Percentiles rank a stretch among this genome's conserved stretches.
These are phyloP conservation scores for Rhodamnia rubescens DNA, from an alignment of 345 rosid species.

Conservation along the genomic window DNA sequence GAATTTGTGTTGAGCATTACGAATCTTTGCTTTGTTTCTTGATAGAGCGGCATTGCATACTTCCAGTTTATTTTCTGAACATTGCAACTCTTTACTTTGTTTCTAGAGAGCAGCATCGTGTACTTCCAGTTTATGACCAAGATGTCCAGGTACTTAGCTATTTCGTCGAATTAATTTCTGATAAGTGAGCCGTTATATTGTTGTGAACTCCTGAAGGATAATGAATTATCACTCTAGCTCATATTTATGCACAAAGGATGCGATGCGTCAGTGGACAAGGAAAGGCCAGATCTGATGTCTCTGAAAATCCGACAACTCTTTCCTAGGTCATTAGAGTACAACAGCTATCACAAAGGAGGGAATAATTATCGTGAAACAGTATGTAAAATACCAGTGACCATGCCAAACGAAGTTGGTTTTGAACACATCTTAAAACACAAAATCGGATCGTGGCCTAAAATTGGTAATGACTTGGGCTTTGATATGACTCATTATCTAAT, in stretches of 20 bases:
- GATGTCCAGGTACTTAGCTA: constrained; percentile 55
- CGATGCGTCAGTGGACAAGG: background rate
- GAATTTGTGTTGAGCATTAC: background rate
- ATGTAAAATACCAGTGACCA: background rate
- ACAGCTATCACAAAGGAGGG: background rate
- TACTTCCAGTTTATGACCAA: constrained; percentile 57
- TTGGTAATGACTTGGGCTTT: background rate
- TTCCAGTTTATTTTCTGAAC: background rate
- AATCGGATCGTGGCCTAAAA: background rate
- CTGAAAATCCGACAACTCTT: background rate
- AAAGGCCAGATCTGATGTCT: background rate
- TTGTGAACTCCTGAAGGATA: background rate
- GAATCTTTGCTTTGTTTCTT: background rate
- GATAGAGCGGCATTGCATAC: background rate
- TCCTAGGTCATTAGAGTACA: background rate
- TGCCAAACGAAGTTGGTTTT: background rate
- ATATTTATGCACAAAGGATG: background rate
- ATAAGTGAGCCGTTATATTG: background rate
- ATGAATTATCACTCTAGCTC: background rate
- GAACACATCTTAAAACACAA: background rate
- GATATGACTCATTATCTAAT: background rate
- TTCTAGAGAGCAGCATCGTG: constrained; percentile 72
- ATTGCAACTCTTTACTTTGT: constrained; percentile 7
- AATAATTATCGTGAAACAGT: background rate
- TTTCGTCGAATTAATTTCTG: background rate